A percentile compares a stretch with the other conserved stretches of the same genome.
phyloP scores from a whole-genome alignment of 2,329 filamentous ascomycete species.

The Diaporthe vaccinii region DNA sequence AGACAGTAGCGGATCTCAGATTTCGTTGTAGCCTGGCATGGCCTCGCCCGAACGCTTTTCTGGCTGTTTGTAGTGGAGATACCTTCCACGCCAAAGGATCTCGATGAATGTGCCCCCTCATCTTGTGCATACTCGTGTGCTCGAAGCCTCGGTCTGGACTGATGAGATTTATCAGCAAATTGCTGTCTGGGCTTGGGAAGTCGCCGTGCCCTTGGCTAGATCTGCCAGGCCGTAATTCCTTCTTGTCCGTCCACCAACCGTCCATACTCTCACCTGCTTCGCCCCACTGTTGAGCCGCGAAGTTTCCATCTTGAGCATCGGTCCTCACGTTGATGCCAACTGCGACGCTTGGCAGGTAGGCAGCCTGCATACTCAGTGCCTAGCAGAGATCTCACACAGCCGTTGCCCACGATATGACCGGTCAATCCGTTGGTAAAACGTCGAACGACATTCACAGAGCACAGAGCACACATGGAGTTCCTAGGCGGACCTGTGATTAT shows the following conservation, averaged over 20 bases:
- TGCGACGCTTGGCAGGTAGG: not conserved
- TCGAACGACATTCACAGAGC: not conserved
- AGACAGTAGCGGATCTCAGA: not conserved
- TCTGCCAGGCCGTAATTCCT: not conserved
- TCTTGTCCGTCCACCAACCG: not conserved
- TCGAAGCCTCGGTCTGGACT: not conserved
- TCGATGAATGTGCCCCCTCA: not conserved
- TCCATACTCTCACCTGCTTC: not conserved
- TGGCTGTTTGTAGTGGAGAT: not conserved
- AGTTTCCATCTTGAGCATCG: not conserved
- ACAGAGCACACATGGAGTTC: not conserved
- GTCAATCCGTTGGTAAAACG: not conserved
- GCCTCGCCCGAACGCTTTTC: not conserved
- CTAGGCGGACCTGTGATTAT: not conserved
- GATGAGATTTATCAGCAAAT: slow-evolving; percentile 1
- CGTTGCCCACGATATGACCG: not conserved
- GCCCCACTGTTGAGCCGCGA: not conserved
- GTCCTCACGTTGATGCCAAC: not conserved
- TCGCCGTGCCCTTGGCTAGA: not conserved
- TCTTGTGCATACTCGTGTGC: not conserved
- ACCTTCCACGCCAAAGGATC: not conserved
- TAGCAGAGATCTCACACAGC: not conserved
- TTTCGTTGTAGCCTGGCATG: not conserved
- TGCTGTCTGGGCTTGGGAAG: slow-evolving; percentile 6
- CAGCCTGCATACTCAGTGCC: not conserved